These are phyloP conservation scores for Macrophomina phaseolina DNA, from an alignment of 2,329 filamentous ascomycete species.

Conservation along the genomic window DNA sequence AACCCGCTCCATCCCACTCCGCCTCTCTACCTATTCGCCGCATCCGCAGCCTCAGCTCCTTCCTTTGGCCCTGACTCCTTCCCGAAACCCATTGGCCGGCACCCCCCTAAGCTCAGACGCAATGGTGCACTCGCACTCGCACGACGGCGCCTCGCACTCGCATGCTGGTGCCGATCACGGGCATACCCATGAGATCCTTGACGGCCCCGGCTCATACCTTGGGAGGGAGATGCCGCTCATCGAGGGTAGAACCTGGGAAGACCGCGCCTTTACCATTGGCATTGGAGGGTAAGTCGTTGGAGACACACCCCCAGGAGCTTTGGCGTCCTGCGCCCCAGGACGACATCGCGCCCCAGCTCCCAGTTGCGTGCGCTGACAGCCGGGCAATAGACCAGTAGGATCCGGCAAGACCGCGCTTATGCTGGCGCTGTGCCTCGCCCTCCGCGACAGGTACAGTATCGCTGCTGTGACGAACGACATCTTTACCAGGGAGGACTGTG, in stretches of 20 bases:
- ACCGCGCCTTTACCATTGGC: constrained; percentile 93
- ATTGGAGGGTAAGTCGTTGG: constrained; percentile 79
- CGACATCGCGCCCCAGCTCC: neutral
- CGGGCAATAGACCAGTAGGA: constrained; percentile 77
- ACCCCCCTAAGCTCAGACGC: neutral
- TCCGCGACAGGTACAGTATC: constrained; percentile 81
- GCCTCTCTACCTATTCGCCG: neutral
- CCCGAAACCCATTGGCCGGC: neutral
- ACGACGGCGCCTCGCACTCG: constrained; percentile 55
- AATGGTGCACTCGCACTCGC: constrained; percentile 55
- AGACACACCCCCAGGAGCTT: constrained; percentile 22
- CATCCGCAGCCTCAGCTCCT: neutral
- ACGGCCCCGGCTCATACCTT: constrained; percentile 88
- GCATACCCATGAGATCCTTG: constrained; percentile 93
- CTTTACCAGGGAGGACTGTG: constrained; percentile 96
- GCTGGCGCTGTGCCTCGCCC: constrained; percentile 85
- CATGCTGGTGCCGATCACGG: constrained; percentile 72
- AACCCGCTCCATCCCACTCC: constrained; percentile 6
- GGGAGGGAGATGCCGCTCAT: constrained; percentile 92
- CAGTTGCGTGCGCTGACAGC: constrained; percentile 82
- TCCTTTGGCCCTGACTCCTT: neutral
- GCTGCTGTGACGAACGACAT: constrained; percentile 99
- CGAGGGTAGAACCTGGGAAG: constrained; percentile 84
- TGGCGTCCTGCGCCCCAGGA: neutral
- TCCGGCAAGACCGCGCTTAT: constrained; percentile 98